phyloP scores from a whole-genome alignment of 176 grass and related monocot species.

The Oropetium thomaeum region DNA sequence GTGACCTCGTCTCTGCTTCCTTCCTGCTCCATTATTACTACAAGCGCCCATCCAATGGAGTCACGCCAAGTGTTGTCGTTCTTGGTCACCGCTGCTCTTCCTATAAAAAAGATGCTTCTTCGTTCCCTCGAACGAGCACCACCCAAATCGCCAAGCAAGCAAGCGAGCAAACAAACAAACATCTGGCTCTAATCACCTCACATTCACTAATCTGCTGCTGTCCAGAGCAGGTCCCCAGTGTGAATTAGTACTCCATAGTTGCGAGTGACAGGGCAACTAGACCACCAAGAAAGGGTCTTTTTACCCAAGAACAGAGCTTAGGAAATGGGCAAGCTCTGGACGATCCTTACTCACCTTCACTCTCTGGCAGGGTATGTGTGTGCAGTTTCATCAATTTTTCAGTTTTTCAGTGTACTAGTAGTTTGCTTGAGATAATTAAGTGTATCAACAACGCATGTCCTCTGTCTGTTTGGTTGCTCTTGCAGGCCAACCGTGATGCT shows the following conservation, averaged over 20 bases:
- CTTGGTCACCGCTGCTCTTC: neutral
- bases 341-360: conserved; percentile 63
- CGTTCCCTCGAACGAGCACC: neutral
- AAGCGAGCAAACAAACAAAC: neutral
- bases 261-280: conserved; percentile 10
- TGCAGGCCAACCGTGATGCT: conserved; percentile 78
- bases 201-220: neutral
- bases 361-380: conserved; percentile 60
- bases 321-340: conserved; percentile 63
- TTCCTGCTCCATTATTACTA: neutral
- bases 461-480: neutral
- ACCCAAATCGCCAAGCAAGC: too few relatives aligned
- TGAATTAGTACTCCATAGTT: too few relatives aligned
- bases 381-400: neutral
- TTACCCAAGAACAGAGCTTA: neutral
- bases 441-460: neutral
- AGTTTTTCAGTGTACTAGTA: too few relatives aligned
- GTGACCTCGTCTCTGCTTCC: neutral
- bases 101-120: conserved; percentile 18
- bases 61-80: conserved; percentile 21
- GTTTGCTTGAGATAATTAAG: neutral
- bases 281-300: neutral
- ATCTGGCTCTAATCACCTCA: neutral
- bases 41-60: neutral
- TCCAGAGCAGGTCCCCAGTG: neutral